Base-by-base conservation (phyloP, 495 filamentous ascomycete species). In the Xylaria cubensis region DNA sequence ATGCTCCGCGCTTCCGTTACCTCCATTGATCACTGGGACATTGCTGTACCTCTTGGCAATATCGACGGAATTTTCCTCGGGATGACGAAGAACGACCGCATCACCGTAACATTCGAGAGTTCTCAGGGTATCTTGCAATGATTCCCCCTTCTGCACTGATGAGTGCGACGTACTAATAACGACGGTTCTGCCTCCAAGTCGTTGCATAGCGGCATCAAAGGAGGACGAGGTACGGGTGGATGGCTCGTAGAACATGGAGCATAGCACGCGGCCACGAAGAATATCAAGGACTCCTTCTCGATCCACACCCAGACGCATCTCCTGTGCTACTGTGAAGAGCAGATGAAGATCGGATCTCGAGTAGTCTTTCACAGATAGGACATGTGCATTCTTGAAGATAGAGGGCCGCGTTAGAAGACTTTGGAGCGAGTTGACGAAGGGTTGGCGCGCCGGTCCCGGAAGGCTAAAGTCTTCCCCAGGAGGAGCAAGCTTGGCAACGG, bases 161-260 rank as follows among this genome's bases (percentile, higher is more conserved):
- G 95, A 97, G 76, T 92, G 88, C 41, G 90, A 87, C 2, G 93
- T 94, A 7, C 90, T 85, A 77, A 98, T 91, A 72, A 90, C 84
- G 63, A 98, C 86, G 36, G 90, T 93, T 32, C 91, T 87, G 34
- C 96, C 96, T 53, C 96, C 96, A 9, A 99, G 90, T 17, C 97
- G 91, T 86, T 98, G 95, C 96, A 99, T 99, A 50, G 96, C 97
- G 39, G 95, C 91, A 77, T 99, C 97, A 76, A 99, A 99, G 32
- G 96, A 99, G 58, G 93, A 91, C 19, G 95, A 98, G 13, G 96
- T 99, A 42, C 96, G 89, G 7, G 96, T 99, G 1, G 95, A 98
- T 3, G 96, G 95, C 85, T 99, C 96, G 83, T 93, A 99, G 89
- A 99, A 99, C 84, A 98, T 90, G 1, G 93, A 95, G 84, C 90